A percentile compares a stretch with the other conserved stretches of the same genome.
These are phyloP conservation scores for Colletotrichum sp. DNA, from an alignment of 2,329 filamentous ascomycete genomes.

Conservation along the genomic window DNA sequence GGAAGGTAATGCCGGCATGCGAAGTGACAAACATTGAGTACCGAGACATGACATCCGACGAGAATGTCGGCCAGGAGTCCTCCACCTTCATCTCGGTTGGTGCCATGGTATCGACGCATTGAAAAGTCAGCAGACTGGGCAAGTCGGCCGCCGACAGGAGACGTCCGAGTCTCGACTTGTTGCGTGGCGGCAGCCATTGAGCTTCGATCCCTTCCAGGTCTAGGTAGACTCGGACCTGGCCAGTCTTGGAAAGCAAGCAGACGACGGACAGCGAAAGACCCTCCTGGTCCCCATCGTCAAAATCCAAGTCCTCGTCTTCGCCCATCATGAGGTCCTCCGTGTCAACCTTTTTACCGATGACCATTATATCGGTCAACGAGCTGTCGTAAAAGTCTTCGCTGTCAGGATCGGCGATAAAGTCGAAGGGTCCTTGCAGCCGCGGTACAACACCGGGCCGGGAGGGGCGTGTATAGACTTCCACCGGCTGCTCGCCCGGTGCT, in stretches of 20 bases:
- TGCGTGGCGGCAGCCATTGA: constrained; percentile 68
- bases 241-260: constrained; percentile 65
- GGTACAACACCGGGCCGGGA: constrained; percentile 62
- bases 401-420: constrained; percentile 59
- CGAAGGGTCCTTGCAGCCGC: constrained; percentile 67
- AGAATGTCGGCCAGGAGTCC: constrained; percentile 68
- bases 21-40: constrained; percentile 70
- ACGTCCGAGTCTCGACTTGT: constrained; percentile 51
- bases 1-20: constrained; percentile 62
- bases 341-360: constrained; percentile 67
- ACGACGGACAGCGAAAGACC: constrained; percentile 65
- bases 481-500: constrained; percentile 49
- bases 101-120: constrained; percentile 65
- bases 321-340: constrained; percentile 65
- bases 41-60: constrained; percentile 63
- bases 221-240: constrained; percentile 65
- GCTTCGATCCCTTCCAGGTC: constrained; percentile 68
- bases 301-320: constrained; percentile 67
- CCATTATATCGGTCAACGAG: constrained; percentile 65
- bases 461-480: constrained; percentile 64
- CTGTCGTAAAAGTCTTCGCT: constrained; percentile 62
- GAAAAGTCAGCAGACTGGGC: constrained; percentile 63
- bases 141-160: constrained; percentile 40
- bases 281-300: constrained; percentile 61
- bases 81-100: constrained; percentile 56